Percentiles rank a stretch among this genome's conserved stretches.
Evolutionary conservation across 352 stramenopile species (phyloP).

Genomic region (Pythium rhizo-oryzae): DNA sequence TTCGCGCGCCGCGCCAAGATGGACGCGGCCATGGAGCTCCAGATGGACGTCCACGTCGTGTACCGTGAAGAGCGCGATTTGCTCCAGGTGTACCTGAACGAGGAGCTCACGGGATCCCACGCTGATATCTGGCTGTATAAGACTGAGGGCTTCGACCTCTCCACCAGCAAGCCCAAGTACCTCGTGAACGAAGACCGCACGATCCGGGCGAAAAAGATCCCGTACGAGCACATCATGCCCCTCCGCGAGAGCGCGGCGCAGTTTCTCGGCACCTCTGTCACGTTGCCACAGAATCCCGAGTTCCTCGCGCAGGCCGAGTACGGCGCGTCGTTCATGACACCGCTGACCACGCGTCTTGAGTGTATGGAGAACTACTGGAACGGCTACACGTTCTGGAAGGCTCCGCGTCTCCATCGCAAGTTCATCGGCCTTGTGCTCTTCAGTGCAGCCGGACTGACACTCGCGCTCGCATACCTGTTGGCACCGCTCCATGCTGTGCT

Average conservation of each 20-base stretch:
- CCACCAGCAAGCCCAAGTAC: slow-evolving; percentile 37
- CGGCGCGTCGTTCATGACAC: slow-evolving; percentile 67
- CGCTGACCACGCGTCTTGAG: slow-evolving; percentile 71
- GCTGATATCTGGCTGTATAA: slow-evolving; percentile 82
- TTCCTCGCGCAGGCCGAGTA: slow-evolving; percentile 73
- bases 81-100: slow-evolving; percentile 65
- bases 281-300: slow-evolving; percentile 54
- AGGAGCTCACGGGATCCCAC: slow-evolving; percentile 53
- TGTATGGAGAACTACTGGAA: slow-evolving; percentile 83
- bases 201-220: slow-evolving; percentile 61
- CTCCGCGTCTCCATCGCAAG: slow-evolving; percentile 26
- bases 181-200: slow-evolving; percentile 78
- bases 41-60: slow-evolving; percentile 47
- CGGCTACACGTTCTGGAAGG: slow-evolving; percentile 77
- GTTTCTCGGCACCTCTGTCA: slow-evolving; percentile 63
- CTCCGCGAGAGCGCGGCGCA: slow-evolving; percentile 39
- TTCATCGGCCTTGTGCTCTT: slow-evolving; percentile 34
- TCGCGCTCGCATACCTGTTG: slow-evolving; percentile 17
- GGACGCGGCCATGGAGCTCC: slow-evolving; percentile 54
- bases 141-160: slow-evolving; percentile 43
- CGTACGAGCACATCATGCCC: slow-evolving; percentile 70
- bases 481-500: slow-evolving; percentile 8
- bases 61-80: slow-evolving; percentile 61
- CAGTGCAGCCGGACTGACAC: slow-evolving; percentile 31
- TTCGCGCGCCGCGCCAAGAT: slow-evolving; percentile 50